These are phyloP conservation scores for Vicia sativa DNA, from an alignment of 306 rosid species.

Conservation along the genomic window DNA sequence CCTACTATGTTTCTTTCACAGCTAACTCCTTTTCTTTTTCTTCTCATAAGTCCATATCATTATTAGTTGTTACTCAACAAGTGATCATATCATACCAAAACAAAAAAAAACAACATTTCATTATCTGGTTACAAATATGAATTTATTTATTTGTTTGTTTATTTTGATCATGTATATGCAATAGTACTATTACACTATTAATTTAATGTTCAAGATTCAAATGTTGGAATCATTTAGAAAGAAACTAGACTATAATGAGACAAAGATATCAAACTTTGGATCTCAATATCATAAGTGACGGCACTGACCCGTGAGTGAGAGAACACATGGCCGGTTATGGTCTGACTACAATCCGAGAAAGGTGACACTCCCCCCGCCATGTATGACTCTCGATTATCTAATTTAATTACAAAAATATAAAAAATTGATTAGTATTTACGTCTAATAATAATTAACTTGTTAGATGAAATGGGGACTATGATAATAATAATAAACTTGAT, in stretches of 20 bases:
- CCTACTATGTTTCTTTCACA: constrained; percentile 28
- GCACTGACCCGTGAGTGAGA: not conserved
- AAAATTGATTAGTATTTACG: no score
- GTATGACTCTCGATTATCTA: no score
- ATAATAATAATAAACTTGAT: no score
- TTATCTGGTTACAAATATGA: not conserved
- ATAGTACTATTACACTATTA: not conserved
- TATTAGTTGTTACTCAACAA: not conserved
- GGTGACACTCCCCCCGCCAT: not conserved
- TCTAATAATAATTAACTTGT: no score
- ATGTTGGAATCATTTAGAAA: not conserved
- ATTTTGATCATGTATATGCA: not conserved
- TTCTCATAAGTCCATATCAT: not conserved
- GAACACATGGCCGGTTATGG: constrained; percentile 22
- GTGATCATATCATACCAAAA: not conserved
- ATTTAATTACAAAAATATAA: no score
- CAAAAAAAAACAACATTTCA: constrained; percentile 12
- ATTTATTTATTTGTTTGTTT: not conserved
- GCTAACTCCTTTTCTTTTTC: not conserved
- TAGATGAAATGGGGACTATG: no score
- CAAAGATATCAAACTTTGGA: not conserved
- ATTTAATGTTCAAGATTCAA: not conserved
- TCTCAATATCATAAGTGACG: constrained; percentile 20
- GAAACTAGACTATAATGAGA: not conserved
- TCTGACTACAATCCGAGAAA: not conserved